Base-by-base conservation (phyloP, 371 early-diverging fungal genomes). In the Mucor velutinosus region DNA sequence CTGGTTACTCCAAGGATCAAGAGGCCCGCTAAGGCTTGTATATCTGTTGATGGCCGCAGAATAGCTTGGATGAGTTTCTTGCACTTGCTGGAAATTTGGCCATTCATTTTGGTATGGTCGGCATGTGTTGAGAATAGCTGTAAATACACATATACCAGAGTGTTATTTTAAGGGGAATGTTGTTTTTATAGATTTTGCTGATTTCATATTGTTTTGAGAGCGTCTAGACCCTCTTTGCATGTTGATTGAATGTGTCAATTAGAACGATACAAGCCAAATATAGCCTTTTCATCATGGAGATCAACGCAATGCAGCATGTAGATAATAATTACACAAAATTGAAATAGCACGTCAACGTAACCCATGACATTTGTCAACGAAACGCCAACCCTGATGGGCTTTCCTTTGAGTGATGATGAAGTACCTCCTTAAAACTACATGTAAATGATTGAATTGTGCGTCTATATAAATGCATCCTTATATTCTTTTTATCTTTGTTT, bases 331-430 rank as follows among this genome's bases (percentile, higher is more conserved):
- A 47, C 27, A 53, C 27, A 27, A 27, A 53, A 53, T 27, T 53
- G 53, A 53, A 53, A 53, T 53, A 53, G 14, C 25, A 53, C 49
- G 41, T 58, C 59, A 58, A 58, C 41, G 51, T 17, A 59, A 58
- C 47, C 66, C 57, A 66, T 66, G 66, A 35, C 59, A 60, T 14
- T 41, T 43, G 41, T 60, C 41, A 60, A 60, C 43, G 43, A 60
- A 41, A 45, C 49, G 47, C 43, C 61, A 41, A 29, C 59, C 37
- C 23, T 58, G 15, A 53, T 53, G 53, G 53, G 14, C 53, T 27
- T 53, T 35, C 37, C 53, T 53, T 27, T 53, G 27, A 53, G 27
- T 53, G 53, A 53, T 53, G 53, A 27, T 53, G 53, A 53, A 25
- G 53, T 53, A 3, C 27, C 53, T 53, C 53, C 53, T 53, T 53